Conservation (phyloP, 2,329 filamentous ascomycete genomes). For the Fusarium sp. region DNA sequence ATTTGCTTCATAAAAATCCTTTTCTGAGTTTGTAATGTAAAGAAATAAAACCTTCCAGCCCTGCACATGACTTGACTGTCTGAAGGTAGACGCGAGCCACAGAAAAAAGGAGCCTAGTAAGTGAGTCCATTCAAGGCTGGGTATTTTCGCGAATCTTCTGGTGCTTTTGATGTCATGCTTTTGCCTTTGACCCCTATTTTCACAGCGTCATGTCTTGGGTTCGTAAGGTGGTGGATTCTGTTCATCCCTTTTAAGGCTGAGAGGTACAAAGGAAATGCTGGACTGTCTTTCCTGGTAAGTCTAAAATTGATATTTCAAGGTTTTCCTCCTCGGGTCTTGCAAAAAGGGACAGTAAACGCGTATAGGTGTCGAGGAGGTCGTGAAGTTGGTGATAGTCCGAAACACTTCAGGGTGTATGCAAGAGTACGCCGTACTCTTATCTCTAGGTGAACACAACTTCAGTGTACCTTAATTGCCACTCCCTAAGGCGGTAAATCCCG, state of each 20-base stretch:
- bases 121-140: neutral
- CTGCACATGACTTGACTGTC: too few species aligned
- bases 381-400: fast-evolving
- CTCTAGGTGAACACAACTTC: too few species aligned
- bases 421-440: neutral
- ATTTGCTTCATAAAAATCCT: neutral
- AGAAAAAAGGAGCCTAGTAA: too few species aligned
- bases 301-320: neutral
- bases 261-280: neutral
- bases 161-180: neutral
- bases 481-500: fast-evolving
- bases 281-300: neutral
- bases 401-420: neutral
- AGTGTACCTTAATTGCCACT: neutral
- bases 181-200: neutral
- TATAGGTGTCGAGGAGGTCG: neutral
- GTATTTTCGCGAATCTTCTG: neutral
- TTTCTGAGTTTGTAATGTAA: too few species aligned
- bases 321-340: neutral
- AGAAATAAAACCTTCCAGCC: too few species aligned
- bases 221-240: neutral
- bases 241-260: neutral
- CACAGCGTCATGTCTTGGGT: neutral
- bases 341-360: neutral
- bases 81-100: too few species aligned